Percentiles rank a stretch among this genome's conserved stretches.
These are phyloP conservation scores for Taphrina populina DNA, from an alignment of 1,139 yeast species.

Conservation along the genomic window DNA sequence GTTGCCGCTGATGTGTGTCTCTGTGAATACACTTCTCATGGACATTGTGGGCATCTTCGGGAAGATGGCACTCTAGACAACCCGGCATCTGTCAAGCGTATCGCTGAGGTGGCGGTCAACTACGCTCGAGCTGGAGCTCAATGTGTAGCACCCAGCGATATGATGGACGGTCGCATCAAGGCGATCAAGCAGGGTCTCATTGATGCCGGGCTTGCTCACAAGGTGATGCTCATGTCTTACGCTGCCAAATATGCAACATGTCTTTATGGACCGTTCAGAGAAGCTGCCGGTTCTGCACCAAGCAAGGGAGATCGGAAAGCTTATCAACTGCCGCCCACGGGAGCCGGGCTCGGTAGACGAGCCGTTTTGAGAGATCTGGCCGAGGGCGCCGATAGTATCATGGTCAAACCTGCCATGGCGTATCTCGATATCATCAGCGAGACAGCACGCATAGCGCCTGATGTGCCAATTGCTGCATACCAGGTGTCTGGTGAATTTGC, in stretches of 20 bases:
- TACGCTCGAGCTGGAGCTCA: conserved; percentile 75
- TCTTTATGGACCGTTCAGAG: conserved; percentile 95
- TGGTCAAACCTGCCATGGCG: conserved; percentile 96
- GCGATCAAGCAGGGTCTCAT: conserved; percentile 86
- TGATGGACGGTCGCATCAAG: conserved; percentile 92
- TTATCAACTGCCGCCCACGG: conserved; percentile 91
- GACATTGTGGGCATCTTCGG: conserved; percentile 89
- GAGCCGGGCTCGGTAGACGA: conserved; percentile 88
- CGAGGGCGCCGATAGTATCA: conserved; percentile 95
- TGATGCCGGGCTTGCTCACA: conserved; percentile 80
- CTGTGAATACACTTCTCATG: conserved; percentile 95
- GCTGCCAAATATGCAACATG: conserved; percentile 91
- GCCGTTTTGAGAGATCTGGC: conserved; percentile 79
- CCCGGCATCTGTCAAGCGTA: conserved; percentile 69
- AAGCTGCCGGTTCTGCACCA: conserved; percentile 92
- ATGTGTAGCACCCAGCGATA: conserved; percentile 95
- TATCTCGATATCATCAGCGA: conserved; percentile 87
- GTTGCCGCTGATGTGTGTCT: conserved; percentile 93
- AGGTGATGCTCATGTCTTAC: conserved; percentile 85
- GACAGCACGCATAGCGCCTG: conserved; percentile 76
- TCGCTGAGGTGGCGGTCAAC: conserved; percentile 92
- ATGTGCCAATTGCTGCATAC: conserved; percentile 88
- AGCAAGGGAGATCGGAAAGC: conserved; percentile 87
- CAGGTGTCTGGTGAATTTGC: conserved; percentile 98
- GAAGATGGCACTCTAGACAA: conserved; percentile 85